Evolutionary conservation across 805 yeast species (phyloP).

Genomic region (Sugiyamaella smithiae): DNA sequence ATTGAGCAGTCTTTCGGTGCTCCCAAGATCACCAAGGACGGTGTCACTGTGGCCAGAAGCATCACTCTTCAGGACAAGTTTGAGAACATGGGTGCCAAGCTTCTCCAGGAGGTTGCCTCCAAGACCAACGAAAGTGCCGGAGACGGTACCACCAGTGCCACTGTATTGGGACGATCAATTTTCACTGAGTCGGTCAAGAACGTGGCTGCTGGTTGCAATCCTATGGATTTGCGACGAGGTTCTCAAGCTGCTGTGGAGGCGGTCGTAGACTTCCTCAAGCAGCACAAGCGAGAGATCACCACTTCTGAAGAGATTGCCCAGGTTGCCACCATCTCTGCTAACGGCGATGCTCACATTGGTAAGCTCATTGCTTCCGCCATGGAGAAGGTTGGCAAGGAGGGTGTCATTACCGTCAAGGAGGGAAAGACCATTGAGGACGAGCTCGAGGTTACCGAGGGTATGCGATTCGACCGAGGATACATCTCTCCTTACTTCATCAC

Average conservation of each 20-base stretch:
- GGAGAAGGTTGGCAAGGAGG: constrained; percentile 99
- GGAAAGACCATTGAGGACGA: constrained; percentile 97
- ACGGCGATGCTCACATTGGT: constrained; percentile 94
- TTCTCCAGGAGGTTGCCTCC: constrained; percentile 93
- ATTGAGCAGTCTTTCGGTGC: constrained; percentile 96
- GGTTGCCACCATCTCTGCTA: constrained; percentile 97
- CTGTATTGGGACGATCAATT: constrained; percentile 92
- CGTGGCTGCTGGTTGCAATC: constrained; percentile 98
- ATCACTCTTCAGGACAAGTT: constrained; percentile 81
- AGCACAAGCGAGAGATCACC: constrained; percentile 88
- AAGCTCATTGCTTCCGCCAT: constrained; percentile 87
- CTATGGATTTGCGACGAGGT: constrained; percentile 97
- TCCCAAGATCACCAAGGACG: constrained; percentile 98
- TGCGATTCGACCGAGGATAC: constrained; percentile 97
- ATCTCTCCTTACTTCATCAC: constrained; percentile 96
- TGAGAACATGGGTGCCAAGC: constrained; percentile 94
- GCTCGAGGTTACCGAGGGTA: constrained; percentile 95
- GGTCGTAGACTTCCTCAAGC: constrained; percentile 77
- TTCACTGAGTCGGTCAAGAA: constrained; percentile 93
- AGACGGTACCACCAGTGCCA: constrained; percentile 98
- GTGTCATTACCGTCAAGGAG: constrained; percentile 96
- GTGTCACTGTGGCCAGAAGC: constrained; percentile 93
- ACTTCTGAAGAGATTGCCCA: constrained; percentile 94
- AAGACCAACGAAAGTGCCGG: constrained; percentile 98
- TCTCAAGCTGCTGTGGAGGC: constrained; percentile 95